Evolutionary conservation across 2,329 filamentous ascomycete genomes (phyloP), one percentile per base, ranked within the genome.

Genomic region (Botrytis hyacinthi): DNA sequence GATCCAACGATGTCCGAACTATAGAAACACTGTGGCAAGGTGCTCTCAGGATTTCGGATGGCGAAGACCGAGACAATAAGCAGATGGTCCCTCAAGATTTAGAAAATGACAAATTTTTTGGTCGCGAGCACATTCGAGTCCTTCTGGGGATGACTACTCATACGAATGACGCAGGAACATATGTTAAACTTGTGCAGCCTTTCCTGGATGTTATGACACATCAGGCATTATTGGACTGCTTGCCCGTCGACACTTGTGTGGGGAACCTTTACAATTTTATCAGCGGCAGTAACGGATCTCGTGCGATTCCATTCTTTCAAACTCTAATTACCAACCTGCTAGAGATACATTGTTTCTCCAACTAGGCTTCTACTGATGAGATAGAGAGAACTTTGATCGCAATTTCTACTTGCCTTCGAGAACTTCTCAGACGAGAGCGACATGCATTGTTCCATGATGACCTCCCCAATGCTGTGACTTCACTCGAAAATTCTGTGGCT

Each of bases 61-160:
- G 57, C 4, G 73, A 68, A 4, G 73, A 77, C 48, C 61, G 70
- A 51, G 73, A 75, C 16, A 70, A 51, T 54, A 77, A 76, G 54
- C 75, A 76, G 35, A 73, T 73, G 61, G 40, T 77, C 8, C 67
- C 74, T 7, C 59, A 73, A 62, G 75, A 78, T 61, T 70, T 78
- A 29, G 74, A 76, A 10, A 68, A 48, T 12, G 70, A 72, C 9
- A 67, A 75, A 0, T 44, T 74, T 37, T 51, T 37, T 67, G 69
- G 42, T 20, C 29, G 48, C 32, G 22, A 46, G 44, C 70, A 72
- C 20, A 70, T 71, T n/a, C 46, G 12, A n/a, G 48, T 29, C 6
- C 54, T 73, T n/a, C 22, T 73, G 20, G 37, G 35, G 22, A 73
- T 66, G 63, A 73, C 26, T 3, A 48, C 42, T 51, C 14, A 51